Evolutionary conservation across 108 stramenopile species (phyloP).

Genomic region (Fragilariopsis cylindrus): DNA sequence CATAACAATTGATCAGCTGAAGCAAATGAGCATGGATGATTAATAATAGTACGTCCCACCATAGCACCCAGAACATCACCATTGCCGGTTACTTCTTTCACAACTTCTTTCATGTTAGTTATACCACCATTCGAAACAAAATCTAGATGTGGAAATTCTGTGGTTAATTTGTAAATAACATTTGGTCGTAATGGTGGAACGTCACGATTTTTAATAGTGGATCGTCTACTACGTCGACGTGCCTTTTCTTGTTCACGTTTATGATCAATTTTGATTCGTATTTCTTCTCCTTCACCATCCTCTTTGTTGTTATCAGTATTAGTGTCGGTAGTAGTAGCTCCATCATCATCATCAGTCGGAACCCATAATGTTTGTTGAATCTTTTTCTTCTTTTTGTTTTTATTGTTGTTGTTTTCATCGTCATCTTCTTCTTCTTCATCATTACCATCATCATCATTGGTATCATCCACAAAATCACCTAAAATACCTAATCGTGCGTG

Average conservation of each 20-base stretch:
- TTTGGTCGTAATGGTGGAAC: constrained; percentile 41
- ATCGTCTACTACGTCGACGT: constrained; percentile 23
- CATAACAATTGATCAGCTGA: constrained; percentile 29
- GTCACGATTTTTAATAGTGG: constrained; percentile 42
- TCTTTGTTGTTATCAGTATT: background rate
- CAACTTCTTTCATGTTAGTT: constrained; percentile 18
- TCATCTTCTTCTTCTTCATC: background rate
- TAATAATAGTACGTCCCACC: constrained; percentile 51
- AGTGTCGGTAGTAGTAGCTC: background rate
- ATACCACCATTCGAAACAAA: constrained; percentile 49
- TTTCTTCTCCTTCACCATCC: background rate
- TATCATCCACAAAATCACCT: constrained; percentile 28
- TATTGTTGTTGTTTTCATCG: background rate
- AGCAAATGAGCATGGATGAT: constrained; percentile 54
- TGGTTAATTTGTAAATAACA: constrained; percentile 16
- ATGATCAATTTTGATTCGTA: constrained; percentile 37
- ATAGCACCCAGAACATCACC: constrained; percentile 28
- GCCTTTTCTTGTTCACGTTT: constrained; percentile 42
- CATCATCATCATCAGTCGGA: background rate
- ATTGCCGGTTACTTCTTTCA: background rate
- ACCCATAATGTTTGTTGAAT: background rate
- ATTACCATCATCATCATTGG: background rate
- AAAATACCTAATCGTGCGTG: constrained; percentile 41
- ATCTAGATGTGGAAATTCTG: constrained; percentile 28
- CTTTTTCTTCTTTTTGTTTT: background rate